Percentiles rank a stretch among this genome's conserved stretches.
These are phyloP conservation scores for Triticum aestivum DNA, from an alignment of 176 grass and related monocot genomes.

Conservation along the genomic window DNA sequence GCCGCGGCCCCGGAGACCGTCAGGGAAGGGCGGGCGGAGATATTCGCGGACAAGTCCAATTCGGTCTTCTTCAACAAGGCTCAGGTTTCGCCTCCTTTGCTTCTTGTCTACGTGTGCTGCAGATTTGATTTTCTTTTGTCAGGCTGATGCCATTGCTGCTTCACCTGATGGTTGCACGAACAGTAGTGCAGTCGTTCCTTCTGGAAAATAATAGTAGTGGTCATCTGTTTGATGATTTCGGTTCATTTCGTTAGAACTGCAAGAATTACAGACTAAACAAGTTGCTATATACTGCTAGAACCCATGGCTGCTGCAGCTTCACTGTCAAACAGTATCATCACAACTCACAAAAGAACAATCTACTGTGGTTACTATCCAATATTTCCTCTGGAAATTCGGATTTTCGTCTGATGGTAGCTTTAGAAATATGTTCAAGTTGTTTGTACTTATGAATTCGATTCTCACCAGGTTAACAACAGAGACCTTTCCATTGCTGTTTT, in stretches of 20 bases:
- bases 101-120: neutral
- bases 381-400: neutral
- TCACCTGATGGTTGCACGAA: neutral
- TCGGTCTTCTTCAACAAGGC: conserved; percentile 56
- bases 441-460: neutral
- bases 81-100: conserved; percentile 25
- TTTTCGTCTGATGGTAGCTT: neutral
- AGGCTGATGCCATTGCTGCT: neutral
- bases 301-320: neutral
- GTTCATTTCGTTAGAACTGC: neutral
- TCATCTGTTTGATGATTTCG: neutral
- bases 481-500: conserved; percentile 54
- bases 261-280: neutral
- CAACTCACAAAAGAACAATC: neutral
- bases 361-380: neutral
- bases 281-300: neutral
- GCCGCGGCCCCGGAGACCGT: neutral
- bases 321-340: neutral
- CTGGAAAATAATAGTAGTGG: neutral
- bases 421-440: neutral
- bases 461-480: conserved; percentile 52
- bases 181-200: neutral
- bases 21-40: conserved; percentile 55
- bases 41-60: conserved; percentile 35
- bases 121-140: neutral